Base-by-base conservation (phyloP, 2,329 filamentous ascomycete genomes). In the Colletotrichum sp. region DNA sequence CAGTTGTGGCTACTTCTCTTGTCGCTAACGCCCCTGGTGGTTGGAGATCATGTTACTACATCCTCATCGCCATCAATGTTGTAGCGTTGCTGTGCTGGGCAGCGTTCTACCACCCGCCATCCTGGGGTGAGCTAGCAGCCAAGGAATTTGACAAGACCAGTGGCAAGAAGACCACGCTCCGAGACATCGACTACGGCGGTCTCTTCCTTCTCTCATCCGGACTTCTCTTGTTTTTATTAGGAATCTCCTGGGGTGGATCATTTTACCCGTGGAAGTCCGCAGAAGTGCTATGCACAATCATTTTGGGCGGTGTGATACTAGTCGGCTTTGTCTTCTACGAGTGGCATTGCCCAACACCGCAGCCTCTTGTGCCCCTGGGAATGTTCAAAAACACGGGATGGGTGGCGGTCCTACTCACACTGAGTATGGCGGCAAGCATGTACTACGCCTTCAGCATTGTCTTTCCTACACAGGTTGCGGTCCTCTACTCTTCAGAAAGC, bases 201-300 rank as follows among this genome's bases (percentile, higher is more conserved):
- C 84, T 86, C 38, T 82, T 86, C 78, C 82, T 89, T 55, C 88
- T 84, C 81, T 85, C 84, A 12, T 83, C 83, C 10, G 86, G 86
- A 6, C 84, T 87, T 5, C 84, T 84, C 12, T 79, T 88, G 2
- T 85, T 88, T 74, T 81, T 88, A 9, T 85, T 88, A 73, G 87
- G 86, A 6, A 80, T 89, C 69, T 86, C 85, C 52, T 87, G 85
- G 79, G 86, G 85, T 26, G 85, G 85, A 28, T 79, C 77, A 63
- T 80, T 85, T 32, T 86, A 86, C 77, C 81, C 85, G 3, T 87
- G 85, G 85, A 83, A 80, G n/a, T 84, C 83, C 0, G 83, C 82
- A 2, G 81, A 82, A 2, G 83, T 84, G 21, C 84, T 86, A 59
- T 80, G 80, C 4, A 81, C 84, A 7, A 81, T 87, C 12, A 73